Evolutionary conservation across 345 rosid genomes (phyloP).

Genomic region (Firmiana major): DNA sequence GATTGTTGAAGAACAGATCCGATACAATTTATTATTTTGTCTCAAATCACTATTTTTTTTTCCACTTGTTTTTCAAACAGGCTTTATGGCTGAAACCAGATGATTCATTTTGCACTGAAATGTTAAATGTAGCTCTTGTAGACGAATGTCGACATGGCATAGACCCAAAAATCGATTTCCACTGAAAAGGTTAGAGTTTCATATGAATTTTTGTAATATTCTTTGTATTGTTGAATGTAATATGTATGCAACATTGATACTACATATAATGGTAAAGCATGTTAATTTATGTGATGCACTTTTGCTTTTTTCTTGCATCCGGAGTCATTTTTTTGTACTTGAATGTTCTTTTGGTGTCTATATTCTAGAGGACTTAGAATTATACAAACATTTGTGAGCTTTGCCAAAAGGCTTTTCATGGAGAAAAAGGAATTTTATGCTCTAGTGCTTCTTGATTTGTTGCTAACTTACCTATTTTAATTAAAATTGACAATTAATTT

Average conservation of each 20-base stretch:
- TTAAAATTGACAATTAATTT: no score
- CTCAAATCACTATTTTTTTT: not conserved
- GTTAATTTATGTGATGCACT: not conserved
- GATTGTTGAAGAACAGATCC: not conserved
- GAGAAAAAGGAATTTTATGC: no score
- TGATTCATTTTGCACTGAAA: slow-evolving; percentile 83
- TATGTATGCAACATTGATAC: not conserved
- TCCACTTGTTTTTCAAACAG: slow-evolving; percentile 33
- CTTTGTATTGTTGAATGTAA: not conserved
- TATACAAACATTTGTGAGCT: no score
- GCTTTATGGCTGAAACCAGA: slow-evolving; percentile 80
- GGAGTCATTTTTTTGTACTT: no score
- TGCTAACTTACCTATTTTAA: no score
- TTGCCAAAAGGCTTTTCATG: no score
- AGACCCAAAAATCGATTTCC: slow-evolving; percentile 51
- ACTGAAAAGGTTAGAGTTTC: slow-evolving; percentile 15
- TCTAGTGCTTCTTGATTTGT: no score
- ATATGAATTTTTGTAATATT: not conserved
- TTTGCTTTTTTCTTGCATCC: no score
- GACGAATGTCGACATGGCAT: slow-evolving; percentile 65
- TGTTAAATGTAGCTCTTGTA: slow-evolving; percentile 70
- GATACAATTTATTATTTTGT: no score
- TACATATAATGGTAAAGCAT: not conserved
- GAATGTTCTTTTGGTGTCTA: no score
- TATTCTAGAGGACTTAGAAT: no score